Conservation (phyloP, 208 protist species). For the Lotmaria passim region DNA sequence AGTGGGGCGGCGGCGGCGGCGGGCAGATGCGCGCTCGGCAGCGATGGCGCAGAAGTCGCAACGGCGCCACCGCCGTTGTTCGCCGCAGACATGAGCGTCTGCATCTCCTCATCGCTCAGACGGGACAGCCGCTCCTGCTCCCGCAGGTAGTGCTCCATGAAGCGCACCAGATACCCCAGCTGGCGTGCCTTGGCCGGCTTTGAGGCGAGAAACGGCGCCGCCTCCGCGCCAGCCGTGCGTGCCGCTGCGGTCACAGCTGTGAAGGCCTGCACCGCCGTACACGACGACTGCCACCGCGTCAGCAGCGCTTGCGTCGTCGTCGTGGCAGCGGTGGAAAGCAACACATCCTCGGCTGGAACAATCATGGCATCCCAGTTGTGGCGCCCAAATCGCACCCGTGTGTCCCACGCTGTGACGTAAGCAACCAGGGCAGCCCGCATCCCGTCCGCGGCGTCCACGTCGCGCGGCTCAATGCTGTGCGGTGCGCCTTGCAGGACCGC, state of each 20-base stretch:
- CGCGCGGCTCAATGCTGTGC: slow-evolving; percentile 11
- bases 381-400: slow-evolving; percentile 23
- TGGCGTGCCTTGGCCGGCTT: slow-evolving; percentile 16
- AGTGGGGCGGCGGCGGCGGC: neutral
- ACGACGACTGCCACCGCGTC: slow-evolving; percentile 13
- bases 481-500: slow-evolving; percentile 11
- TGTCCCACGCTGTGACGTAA: slow-evolving; percentile 20
- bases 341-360: neutral
- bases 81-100: neutral
- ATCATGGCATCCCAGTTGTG: slow-evolving; percentile 15
- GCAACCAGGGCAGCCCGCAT: slow-evolving; percentile 12
- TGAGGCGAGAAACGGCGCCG: slow-evolving; percentile 36
- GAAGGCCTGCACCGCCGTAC: slow-evolving; percentile 26
- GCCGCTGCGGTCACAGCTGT: slow-evolving; percentile 3
- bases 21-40: neutral
- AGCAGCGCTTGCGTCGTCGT: slow-evolving; percentile 10
- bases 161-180: slow-evolving; percentile 58
- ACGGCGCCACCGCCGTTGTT: too few relatives aligned
- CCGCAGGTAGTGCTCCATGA: slow-evolving; percentile 72
- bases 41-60: neutral
- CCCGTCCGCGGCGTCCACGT: slow-evolving; percentile 11
- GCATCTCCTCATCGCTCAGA: slow-evolving; percentile 32
- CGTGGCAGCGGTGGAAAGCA: neutral
- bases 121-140: slow-evolving; percentile 51
- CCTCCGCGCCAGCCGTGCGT: slow-evolving; percentile 18